Percentiles rank a stretch among this genome's conserved stretches.
Conservation (phyloP, 768 basidiomycete genomes). For the Atractiella rhizophila region DNA sequence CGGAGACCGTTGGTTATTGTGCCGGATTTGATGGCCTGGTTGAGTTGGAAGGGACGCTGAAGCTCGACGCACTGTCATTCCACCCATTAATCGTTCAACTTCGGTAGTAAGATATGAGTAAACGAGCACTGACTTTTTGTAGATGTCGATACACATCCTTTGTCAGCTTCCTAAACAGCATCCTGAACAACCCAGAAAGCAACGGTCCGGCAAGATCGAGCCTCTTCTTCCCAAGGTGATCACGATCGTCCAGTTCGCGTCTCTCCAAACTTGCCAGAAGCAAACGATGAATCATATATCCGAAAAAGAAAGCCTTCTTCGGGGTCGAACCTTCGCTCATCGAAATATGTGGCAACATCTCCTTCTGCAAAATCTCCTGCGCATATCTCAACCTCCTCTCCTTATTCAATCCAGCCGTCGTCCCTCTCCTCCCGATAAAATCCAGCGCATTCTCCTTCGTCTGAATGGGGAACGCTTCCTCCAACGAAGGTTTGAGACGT, state of each 20-base stretch:
- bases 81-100: not conserved
- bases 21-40: slow-evolving; percentile 75
- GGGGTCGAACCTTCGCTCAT: slow-evolving; percentile 88
- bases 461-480: slow-evolving; percentile 94
- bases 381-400: slow-evolving; percentile 88
- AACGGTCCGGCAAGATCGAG: slow-evolving; percentile 86
- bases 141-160: slow-evolving; percentile 91
- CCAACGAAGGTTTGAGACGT: slow-evolving; percentile 93
- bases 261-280: slow-evolving; percentile 78
- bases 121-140: slow-evolving; percentile 44
- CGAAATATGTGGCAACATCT: slow-evolving; percentile 91
- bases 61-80: slow-evolving; percentile 65
- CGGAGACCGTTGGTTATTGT: slow-evolving; percentile 96
- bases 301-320: slow-evolving; percentile 98
- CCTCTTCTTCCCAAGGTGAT: slow-evolving; percentile 97
- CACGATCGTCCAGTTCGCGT: slow-evolving; percentile 89
- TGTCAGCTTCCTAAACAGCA: slow-evolving; percentile 87
- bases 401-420: slow-evolving; percentile 67
- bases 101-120: too few relatives aligned
- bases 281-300: slow-evolving; percentile 95
- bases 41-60: slow-evolving; percentile 78
- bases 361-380: slow-evolving; percentile 91
- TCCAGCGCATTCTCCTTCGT: slow-evolving; percentile 77
- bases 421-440: slow-evolving; percentile 94
- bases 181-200: slow-evolving; percentile 86